Evolutionary conservation across 495 filamentous ascomycete species (phyloP), one percentile per base, ranked within the genome.

Genomic region (Penicillium alfredii): DNA sequence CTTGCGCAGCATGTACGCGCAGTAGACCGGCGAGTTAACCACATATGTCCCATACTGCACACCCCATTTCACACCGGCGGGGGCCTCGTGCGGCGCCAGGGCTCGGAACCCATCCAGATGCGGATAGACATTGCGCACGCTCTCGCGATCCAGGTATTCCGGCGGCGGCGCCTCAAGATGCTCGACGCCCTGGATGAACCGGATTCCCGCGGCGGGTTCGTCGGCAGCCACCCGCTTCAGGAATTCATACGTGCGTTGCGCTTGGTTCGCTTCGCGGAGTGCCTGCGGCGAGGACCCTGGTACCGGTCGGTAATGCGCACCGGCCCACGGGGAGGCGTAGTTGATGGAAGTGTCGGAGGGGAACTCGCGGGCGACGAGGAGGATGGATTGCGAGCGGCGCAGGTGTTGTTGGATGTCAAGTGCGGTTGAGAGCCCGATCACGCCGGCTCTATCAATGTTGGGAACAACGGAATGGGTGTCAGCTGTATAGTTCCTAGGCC

Each of bases 311-410:
- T 78, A 76, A 49, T 76, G 77, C 5, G 74, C 78, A 38, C 78
- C 78, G n/a, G 68, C 78, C 78, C 77, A 82, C 6, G 75, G 71
- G 4, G 77, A 80, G 35, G 77, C 71, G 58, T 73, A 82, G 66
- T 82, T 73, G 47, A 78, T 64, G 23, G 77, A 73, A 10, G 55
- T 64, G 34, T 56, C 49, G 38, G 51, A 38, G 21, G 78, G 77
- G 38, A 79, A 71, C 51, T 80, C 72, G 22, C 65, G 62, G 35
- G 77, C 75, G 9, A 80, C 51, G 37, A 81, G 64, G 33, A 72
- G 68, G 16, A 78, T 66, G 35, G 45, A 45, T 53, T 68, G 58
- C 2, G 42, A 51, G 16, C 53, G 51, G 23, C 9, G 11, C 15
- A 61, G 44, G n/a, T 59, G 43, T 31, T 66, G 45, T 54, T 73